phyloP scores from a whole-genome alignment of 2,329 filamentous ascomycete genomes.

The Aspergillus spinulosporus region DNA sequence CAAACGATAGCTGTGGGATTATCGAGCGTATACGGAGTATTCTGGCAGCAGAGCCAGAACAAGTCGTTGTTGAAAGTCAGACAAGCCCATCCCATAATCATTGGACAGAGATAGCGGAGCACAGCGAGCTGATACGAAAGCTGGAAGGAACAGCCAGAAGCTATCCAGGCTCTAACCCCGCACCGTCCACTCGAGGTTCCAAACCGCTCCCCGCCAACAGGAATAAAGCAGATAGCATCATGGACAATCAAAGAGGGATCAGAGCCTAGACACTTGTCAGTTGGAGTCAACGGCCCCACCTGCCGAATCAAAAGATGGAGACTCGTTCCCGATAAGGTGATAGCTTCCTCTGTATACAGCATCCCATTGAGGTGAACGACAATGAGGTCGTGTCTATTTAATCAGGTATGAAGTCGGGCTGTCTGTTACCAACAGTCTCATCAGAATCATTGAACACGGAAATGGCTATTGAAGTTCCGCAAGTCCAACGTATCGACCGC shows the following conservation, averaged over 20 bases:
- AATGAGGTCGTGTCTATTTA: conserved; percentile 1
- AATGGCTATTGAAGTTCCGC: conserved; percentile 11
- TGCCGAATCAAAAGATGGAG: not conserved
- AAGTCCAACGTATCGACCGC: conserved; percentile 13
- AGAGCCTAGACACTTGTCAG: not conserved
- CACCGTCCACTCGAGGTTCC: conserved; percentile 1
- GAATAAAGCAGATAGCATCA: not conserved
- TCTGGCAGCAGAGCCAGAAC: not conserved
- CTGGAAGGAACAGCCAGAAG: not conserved
- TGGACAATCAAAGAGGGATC: not conserved
- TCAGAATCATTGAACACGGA: not conserved
- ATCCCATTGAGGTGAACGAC: not conserved
- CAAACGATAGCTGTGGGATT: not conserved
- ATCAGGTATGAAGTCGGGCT: not conserved
- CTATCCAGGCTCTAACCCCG: conserved; percentile 5
- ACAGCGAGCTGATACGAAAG: not conserved
- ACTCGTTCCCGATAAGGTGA: not conserved
- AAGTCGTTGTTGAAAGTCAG: not conserved
- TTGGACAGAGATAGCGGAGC: conserved; percentile 8
- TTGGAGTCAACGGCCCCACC: conserved; percentile 8
- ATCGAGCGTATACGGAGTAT: not conserved
- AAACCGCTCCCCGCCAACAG: not conserved
- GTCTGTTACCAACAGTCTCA: not conserved
- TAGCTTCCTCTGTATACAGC: not conserved
- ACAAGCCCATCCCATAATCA: not conserved